A percentile compares a stretch with the other conserved stretches of the same genome.
Evolutionary conservation across 2,329 filamentous ascomycete genomes (phyloP).

Genomic region (Fusarium robinianum): DNA sequence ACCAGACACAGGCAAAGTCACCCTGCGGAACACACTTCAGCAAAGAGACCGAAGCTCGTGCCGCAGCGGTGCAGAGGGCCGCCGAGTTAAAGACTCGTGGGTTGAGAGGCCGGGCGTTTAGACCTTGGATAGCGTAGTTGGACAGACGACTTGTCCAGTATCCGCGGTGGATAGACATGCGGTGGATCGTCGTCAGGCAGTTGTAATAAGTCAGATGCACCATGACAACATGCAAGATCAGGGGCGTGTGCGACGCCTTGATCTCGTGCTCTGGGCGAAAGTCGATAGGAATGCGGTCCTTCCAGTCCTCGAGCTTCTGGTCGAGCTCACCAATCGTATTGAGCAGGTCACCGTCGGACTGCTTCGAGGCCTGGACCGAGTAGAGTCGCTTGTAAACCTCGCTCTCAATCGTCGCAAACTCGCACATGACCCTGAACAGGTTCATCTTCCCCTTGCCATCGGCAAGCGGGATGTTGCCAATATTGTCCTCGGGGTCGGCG

Average conservation of each 20-base stretch:
- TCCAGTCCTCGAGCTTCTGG: conserved; percentile 89
- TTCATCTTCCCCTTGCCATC: conserved; percentile 94
- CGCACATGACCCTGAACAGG: conserved; percentile 89
- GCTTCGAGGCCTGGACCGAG: conserved; percentile 87
- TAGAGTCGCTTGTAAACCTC: conserved; percentile 93
- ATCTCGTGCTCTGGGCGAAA: conserved; percentile 98
- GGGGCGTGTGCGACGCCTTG: conserved; percentile 84
- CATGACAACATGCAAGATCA: conserved; percentile 94
- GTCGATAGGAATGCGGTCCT: conserved; percentile 91
- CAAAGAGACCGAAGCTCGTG: conserved; percentile 87
- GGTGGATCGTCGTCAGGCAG: conserved; percentile 94
- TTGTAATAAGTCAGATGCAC: conserved; percentile 98
- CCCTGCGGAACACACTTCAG: conserved; percentile 96
- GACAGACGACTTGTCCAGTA: conserved; percentile 97
- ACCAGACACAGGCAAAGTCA: conserved; percentile 95
- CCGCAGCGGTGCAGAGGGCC: conserved; percentile 88
- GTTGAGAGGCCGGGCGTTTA: conserved; percentile 89
- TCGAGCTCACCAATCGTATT: conserved; percentile 97
- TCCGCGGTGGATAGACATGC: conserved; percentile 97
- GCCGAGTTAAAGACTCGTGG: conserved; percentile 94
- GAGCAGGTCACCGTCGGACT: conserved; percentile 88
- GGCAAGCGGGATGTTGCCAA: conserved; percentile 89
- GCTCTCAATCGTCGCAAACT: conserved; percentile 88
- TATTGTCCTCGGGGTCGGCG: conserved; percentile 86
- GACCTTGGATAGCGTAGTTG: conserved; percentile 91